Percentiles rank a stretch among this genome's conserved stretches.
These are phyloP conservation scores for Scheffersomyces insectosa DNA, from an alignment of 1,139 yeast genomes.

Conservation along the genomic window DNA sequence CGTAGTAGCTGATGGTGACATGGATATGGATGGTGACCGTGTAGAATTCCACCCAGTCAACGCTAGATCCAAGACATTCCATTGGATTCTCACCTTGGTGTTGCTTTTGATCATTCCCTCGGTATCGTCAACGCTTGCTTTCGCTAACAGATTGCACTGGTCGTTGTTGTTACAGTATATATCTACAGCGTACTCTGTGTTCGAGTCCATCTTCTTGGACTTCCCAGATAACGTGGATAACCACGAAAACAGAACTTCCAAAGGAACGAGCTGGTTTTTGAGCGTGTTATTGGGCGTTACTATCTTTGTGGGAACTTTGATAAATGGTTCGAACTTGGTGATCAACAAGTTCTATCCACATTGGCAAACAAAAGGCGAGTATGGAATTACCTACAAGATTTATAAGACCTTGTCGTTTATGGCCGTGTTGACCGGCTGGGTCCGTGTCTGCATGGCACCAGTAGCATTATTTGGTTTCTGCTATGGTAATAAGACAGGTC, in stretches of 20 bases:
- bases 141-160: slow-evolving; percentile 51
- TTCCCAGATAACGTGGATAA: slow-evolving; percentile 62
- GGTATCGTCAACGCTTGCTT: slow-evolving; percentile 50
- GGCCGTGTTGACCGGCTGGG: slow-evolving; percentile 57
- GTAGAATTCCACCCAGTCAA: slow-evolving; percentile 47
- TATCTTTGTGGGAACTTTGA: slow-evolving; percentile 53
- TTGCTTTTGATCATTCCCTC: slow-evolving; percentile 56
- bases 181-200: slow-evolving; percentile 49
- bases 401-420: slow-evolving; percentile 52
- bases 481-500: slow-evolving; percentile 76
- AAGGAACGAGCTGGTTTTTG: slow-evolving; percentile 66
- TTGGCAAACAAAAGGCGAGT: slow-evolving; percentile 8
- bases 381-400: slow-evolving; percentile 16
- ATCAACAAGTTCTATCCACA: slow-evolving; percentile 38
- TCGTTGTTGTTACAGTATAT: slow-evolving; percentile 50
- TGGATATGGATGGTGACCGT: slow-evolving; percentile 31
- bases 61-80: slow-evolving; percentile 57
- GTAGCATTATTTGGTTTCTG: slow-evolving; percentile 80
- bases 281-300: slow-evolving; percentile 45
- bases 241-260: slow-evolving; percentile 64
- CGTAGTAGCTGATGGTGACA: slow-evolving; percentile 22
- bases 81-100: slow-evolving; percentile 57
- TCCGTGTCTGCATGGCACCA: slow-evolving; percentile 78
- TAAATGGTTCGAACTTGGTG: slow-evolving; percentile 53
- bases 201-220: slow-evolving; percentile 56